Base-by-base conservation (phyloP, 2,329 filamentous ascomycete genomes). In the Cladorrhinum sp. region DNA sequence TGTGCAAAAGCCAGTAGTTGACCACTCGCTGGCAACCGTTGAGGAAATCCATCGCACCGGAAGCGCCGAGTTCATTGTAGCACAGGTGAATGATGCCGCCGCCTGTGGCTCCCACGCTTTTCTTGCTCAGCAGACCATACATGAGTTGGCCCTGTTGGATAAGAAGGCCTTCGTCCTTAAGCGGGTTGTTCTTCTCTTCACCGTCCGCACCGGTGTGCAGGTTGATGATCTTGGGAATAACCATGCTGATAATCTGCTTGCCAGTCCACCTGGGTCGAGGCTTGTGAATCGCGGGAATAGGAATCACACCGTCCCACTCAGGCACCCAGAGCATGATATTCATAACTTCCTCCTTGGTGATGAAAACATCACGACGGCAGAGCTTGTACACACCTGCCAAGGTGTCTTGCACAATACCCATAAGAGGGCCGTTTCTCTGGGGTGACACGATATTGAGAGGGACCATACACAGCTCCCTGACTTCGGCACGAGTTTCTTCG, bases 341-440 rank as follows among this genome's bases (percentile, higher is more conserved):
- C 92, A 97, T 98, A 65, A 99, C 90, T 73, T 93, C 83, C 67
- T 96, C 90, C 74, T 93, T 93, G 60, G 86, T 89, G 61, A 99
- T 78, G 77, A 99, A 97, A 27, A 91, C 87, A 74, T 99, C 95
- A 73, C 93, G 88, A 68, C 92, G 90, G 70, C 90, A 96, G 68
- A 99, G 87, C 80, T 99, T 99, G 85, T 97, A 99, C 49, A 92
- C 89, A 77, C 96, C 95, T 67, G 93, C 95, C 61, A 99, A 83
- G 23, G 93, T 96, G 75, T 99, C 95, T 75, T 99, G 95, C 22
- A 99, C 95, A 68, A 99, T 98, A 86, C 96, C 96, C 96, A 99
- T 99, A 59, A 99, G 83, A 51, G 95, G 96, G 60, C 91, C 90
- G 76, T 99, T 99, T 72, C 93, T 88, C 76, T 99, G 95, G 3